Conservation (phyloP, 768 basidiomycete genomes). For the Kwoniella heveanensis region DNA sequence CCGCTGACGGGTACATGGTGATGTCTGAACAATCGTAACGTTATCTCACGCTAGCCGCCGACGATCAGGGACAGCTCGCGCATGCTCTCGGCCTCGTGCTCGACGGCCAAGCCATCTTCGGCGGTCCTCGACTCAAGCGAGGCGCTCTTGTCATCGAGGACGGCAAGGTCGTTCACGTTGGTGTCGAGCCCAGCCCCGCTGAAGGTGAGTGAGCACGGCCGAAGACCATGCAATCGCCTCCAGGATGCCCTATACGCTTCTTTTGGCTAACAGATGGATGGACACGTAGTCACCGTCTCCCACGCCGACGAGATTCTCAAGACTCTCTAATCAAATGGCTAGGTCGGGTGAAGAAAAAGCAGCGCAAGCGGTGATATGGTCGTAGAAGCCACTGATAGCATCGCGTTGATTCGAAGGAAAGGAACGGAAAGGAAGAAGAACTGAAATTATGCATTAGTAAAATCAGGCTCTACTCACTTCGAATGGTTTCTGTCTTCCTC, state of each 20-base stretch:
- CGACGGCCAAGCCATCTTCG: slow-evolving; percentile 67
- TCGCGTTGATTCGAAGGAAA: background rate
- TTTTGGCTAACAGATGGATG: too few relatives aligned
- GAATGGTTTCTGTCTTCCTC: too few relatives aligned
- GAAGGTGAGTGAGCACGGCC: slow-evolving; percentile 50
- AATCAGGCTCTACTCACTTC: too few relatives aligned
- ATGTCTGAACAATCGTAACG: too few relatives aligned
- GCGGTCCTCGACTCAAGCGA: slow-evolving; percentile 69
- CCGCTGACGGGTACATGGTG: background rate
- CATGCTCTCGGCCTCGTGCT: slow-evolving; percentile 65
- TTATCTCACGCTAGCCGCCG: slow-evolving; percentile 58
- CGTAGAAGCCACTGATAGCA: background rate
- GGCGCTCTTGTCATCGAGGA: slow-evolving; percentile 61
- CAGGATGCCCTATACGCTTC: background rate
- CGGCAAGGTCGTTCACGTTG: slow-evolving; percentile 69
- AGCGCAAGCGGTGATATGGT: too few relatives aligned
- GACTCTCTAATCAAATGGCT: slow-evolving; percentile 27
- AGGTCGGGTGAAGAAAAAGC: too few relatives aligned
- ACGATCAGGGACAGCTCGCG: slow-evolving; percentile 67
- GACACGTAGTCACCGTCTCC: slow-evolving; percentile 64
- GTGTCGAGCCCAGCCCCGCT: slow-evolving; percentile 61
- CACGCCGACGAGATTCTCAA: slow-evolving; percentile 61
- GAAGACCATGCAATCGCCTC: too few relatives aligned
- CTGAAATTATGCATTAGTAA: background rate
- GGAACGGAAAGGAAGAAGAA: background rate